Evolutionary conservation across 2,329 filamentous ascomycete genomes (phyloP), one percentile per base, ranked within the genome.

Genomic region (Claviceps maximensis): DNA sequence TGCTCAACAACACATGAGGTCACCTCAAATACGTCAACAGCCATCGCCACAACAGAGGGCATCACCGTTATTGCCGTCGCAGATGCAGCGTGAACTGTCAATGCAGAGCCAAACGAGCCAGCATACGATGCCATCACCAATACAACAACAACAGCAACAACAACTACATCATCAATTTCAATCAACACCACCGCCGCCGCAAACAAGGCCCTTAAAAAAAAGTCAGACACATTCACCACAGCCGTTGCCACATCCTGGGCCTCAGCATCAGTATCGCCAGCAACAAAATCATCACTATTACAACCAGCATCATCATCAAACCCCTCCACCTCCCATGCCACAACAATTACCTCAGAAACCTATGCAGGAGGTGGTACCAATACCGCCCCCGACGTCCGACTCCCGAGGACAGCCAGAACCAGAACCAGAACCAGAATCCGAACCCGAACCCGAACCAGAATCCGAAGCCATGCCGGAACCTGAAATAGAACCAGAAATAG

Each of bases 141-240:
- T 54, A 50, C 53, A 55, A 29, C 51, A 55, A 44, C 69, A 69
- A 42, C 62, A 52, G 47, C 53, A 55, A 29, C 51, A 55, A 44
- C 69, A 69, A 42, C 62, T 65, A 36, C 61, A 62, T 23, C 57
- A 61, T 47, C 60, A 60, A 45, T 62, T 58, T 50, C 60, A 60
- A 47, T 51, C 54, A 27, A 51, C 53, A n/a, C 54, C 54, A 6
- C 51, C 51, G 3, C 54, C 51, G 19, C 45, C 44, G 19, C 31
- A 53, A 25, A 49, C 38, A 36, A 23, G 29, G 45, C 55, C 53
- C 29, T 54, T 53, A 36, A 55, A 38, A 8, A 57, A 57, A n/a
- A 57, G 55, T n/a, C 59, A 58, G 50, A 56, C 60, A 52, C 60
- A 61, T 47, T 59, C 63, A 38, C 65, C 69, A 46, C 51, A 49